These are phyloP conservation scores for Lentinula aciculospora DNA, from an alignment of 768 basidiomycete genomes.

Conservation along the genomic window DNA sequence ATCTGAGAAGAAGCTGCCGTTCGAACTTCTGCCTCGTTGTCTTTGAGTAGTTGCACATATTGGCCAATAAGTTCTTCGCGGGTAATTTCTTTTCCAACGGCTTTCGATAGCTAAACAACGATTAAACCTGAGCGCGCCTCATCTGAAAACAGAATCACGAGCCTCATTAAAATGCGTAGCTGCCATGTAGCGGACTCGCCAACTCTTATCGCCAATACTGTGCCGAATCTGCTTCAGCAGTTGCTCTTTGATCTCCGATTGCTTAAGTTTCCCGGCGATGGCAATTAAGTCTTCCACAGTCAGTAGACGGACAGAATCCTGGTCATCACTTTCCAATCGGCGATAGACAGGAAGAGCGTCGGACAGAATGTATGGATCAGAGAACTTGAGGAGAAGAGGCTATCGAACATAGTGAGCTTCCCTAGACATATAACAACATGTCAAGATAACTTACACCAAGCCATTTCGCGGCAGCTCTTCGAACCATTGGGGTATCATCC, in stretches of 20 bases:
- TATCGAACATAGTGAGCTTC: slow-evolving; percentile 27
- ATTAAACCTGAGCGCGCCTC: neutral
- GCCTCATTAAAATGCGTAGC: slow-evolving; percentile 97
- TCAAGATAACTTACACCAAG: slow-evolving; percentile 67
- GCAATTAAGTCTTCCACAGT: slow-evolving; percentile 95
- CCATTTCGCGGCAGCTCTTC: slow-evolving; percentile 93
- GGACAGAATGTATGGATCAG: slow-evolving; percentile 73
- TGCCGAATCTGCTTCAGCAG: slow-evolving; percentile 83
- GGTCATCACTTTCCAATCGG: slow-evolving; percentile 91
- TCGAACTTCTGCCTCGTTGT: slow-evolving; percentile 97
- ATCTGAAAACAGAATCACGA: neutral
- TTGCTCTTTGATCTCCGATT: slow-evolving; percentile 88
- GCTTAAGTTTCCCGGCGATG: slow-evolving; percentile 78
- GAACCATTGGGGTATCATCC: slow-evolving; percentile 99
- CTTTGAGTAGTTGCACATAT: slow-evolving; percentile 91
- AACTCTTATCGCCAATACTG: slow-evolving; percentile 92
- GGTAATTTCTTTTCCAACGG: slow-evolving; percentile 85
- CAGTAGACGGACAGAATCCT: slow-evolving; percentile 93
- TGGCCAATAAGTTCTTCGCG: slow-evolving; percentile 91
- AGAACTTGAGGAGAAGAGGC: slow-evolving; percentile 76
- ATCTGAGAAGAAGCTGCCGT: slow-evolving; percentile 96
- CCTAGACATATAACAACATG: neutral
- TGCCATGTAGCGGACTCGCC: slow-evolving; percentile 98
- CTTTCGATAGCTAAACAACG: slow-evolving; percentile 69
- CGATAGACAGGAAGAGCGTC: slow-evolving; percentile 92